Percentiles rank a stretch among this genome's conserved stretches.
These are phyloP conservation scores for Hyphopichia burtonii DNA, from an alignment of 1,139 yeast genomes.

Conservation along the genomic window DNA sequence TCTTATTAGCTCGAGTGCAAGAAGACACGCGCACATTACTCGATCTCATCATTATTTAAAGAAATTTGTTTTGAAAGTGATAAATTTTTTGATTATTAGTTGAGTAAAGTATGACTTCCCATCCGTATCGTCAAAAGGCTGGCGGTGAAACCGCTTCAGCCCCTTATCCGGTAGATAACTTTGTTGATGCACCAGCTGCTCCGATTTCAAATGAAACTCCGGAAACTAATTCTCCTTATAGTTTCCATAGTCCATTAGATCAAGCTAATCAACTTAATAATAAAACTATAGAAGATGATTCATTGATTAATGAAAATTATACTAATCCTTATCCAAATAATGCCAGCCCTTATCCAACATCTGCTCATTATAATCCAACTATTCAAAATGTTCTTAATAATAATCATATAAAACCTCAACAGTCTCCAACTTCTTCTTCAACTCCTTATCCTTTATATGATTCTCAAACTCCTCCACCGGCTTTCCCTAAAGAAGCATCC, in stretches of 20 bases:
- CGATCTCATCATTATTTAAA: too few relatives aligned
- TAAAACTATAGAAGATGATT: not conserved
- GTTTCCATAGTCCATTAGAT: constrained; percentile 3
- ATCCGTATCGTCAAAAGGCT: constrained; percentile 37
- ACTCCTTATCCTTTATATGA: constrained; percentile 12
- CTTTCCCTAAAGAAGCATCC: constrained; percentile 7
- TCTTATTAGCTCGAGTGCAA: too few relatives aligned
- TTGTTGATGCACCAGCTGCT: constrained; percentile 1
- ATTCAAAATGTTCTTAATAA: not conserved
- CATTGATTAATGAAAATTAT: not conserved
- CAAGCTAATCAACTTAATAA: constrained; percentile 1
- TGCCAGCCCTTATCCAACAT: too few relatives aligned
- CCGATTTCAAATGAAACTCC: not conserved
- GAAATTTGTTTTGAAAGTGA: too few relatives aligned
- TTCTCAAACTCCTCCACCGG: constrained; percentile 22
- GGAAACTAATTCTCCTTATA: not conserved
- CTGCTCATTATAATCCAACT: not conserved
- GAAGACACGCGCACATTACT: too few relatives aligned
- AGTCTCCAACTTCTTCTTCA: not conserved
- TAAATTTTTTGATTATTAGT: too few relatives aligned
- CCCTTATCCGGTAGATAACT: constrained; percentile 26
- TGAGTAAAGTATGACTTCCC: constrained; percentile 14
- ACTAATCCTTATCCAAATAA: not conserved
- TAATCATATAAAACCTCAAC: constrained; percentile 1
- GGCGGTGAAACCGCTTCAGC: constrained; percentile 13